These are phyloP conservation scores for Saururus chinensis DNA, from an alignment of 164 flowering plant genomes.

Conservation along the genomic window DNA sequence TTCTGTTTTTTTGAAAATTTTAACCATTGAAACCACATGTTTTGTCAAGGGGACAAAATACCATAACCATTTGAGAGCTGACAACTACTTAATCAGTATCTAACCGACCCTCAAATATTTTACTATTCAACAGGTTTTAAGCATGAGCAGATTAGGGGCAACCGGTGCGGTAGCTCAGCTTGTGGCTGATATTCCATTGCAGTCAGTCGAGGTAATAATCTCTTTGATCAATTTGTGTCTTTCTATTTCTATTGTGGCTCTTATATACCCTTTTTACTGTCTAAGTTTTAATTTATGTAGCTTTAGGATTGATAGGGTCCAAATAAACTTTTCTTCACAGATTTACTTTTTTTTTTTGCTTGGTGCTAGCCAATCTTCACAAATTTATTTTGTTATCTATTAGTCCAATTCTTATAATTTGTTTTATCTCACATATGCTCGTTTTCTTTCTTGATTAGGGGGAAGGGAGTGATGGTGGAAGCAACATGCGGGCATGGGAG, in stretches of 20 bases:
- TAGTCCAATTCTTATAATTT: not conserved
- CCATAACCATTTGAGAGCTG: not conserved
- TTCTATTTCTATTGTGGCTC: not conserved
- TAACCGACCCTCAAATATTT: too few relatives aligned
- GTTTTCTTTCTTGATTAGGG: conserved; percentile 23
- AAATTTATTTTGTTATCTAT: too few relatives aligned
- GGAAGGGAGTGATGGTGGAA: conserved; percentile 36
- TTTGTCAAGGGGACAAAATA: not conserved
- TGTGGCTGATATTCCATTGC: conserved; percentile 74
- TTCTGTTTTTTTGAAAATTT: too few relatives aligned
- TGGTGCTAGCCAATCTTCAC: too few relatives aligned
- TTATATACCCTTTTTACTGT: too few relatives aligned
- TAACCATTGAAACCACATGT: not conserved
- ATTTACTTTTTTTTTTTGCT: too few relatives aligned
- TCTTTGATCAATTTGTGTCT: not conserved
- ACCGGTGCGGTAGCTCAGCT: conserved; percentile 97
- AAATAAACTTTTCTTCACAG: too few relatives aligned
- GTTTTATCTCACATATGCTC: not conserved
- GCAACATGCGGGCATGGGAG: conserved; percentile 53
- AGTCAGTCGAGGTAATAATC: conserved; percentile 64
- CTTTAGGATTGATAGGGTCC: too few relatives aligned
- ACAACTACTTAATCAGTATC: not conserved
- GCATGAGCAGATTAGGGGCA: conserved; percentile 97
- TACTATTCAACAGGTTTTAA: conserved; percentile 54
- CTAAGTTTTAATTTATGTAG: too few relatives aligned